Evolutionary conservation across 2,329 filamentous ascomycete genomes (phyloP).

Genomic region (Pezicula carpinea): DNA sequence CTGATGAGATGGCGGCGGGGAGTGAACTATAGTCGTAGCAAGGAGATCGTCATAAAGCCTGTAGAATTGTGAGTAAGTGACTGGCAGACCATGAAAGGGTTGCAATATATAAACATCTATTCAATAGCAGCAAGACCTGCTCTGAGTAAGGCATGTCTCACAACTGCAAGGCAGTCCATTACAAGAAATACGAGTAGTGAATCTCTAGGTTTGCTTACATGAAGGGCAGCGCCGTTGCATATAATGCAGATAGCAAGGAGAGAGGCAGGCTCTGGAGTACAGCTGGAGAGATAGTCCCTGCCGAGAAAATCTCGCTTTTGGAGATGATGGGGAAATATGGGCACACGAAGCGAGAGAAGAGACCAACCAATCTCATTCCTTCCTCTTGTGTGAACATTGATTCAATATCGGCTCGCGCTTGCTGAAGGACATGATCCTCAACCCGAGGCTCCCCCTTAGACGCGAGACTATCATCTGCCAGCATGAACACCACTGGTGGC

Average conservation of each 20-base stretch:
- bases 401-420: constrained; percentile 21
- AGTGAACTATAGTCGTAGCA: constrained; percentile 27
- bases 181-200: too few relatives aligned
- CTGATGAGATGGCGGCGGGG: constrained; percentile 23
- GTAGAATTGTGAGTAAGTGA: too few relatives aligned
- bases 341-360: constrained; percentile 38
- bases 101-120: too few relatives aligned
- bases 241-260: constrained; percentile 36
- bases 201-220: constrained; percentile 14
- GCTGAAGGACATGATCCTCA: constrained; percentile 23
- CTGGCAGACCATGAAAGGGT: too few relatives aligned
- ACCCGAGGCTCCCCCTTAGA: constrained; percentile 27
- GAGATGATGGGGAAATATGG: constrained; percentile 39
- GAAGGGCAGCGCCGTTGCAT: constrained; percentile 39
- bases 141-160: too few relatives aligned
- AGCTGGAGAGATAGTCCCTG: constrained; percentile 21
- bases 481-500: constrained; percentile 28
- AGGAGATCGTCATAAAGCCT: constrained; percentile 35
- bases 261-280: constrained; percentile 31
- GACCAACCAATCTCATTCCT: constrained; percentile 33
- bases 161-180: too few relatives aligned
- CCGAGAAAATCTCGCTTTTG: constrained; percentile 28
- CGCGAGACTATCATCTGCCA: constrained; percentile 25
- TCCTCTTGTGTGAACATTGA: constrained; percentile 26
- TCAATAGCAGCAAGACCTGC: too few relatives aligned